Base-by-base conservation (phyloP, 2,329 filamentous ascomycete species). In the Colletotrichum agaves region DNA sequence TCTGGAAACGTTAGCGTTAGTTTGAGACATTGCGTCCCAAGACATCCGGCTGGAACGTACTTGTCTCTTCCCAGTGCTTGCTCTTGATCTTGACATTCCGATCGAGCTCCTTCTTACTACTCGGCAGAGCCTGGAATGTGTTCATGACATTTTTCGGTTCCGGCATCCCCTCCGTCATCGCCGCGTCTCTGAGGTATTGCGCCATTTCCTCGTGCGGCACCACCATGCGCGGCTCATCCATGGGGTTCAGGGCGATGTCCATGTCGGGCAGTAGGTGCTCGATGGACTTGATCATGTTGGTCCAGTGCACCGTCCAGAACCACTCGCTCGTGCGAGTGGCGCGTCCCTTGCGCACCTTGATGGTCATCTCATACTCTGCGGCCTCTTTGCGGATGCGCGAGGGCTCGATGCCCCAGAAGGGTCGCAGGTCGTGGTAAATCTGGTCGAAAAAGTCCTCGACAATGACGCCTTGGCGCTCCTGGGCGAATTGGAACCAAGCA, bases 201-300 rank as follows among this genome's bases (percentile, higher is more conserved):
- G 86, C 78, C 57, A 91, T 85, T 5, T 88, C 84, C 73, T 91
- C 88, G 83, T 85, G 90, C 3, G 88, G 85, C 2, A 87, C 86
- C 12, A 91, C 83, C 8, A 92, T 73, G 27, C 89, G 82, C 43
- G 89, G 89, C 73, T 91, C 89, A 71, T 92, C 90, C 84, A 91
- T 88, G 35, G 85, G 82, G 70, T 91, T 92, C 67, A 91, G 81
- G 0, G 89, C 84, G 65, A 91, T 83, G 68, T 91, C 89, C 85
- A 92, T 88, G 72, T 92, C 89, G 2, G 89, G 89, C 15, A 91
- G 78, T 61, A 86, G 67, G 43, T 84, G 78, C 69, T 85, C 82
- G n/a, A 89, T 81, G 0, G 82, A 82, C 64, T 82, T 78, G 72
- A 87, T 79, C 78, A 88, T 79, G 56, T 84, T 76, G 35, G 85